These are phyloP conservation scores for Sporothrix sp. DNA, from an alignment of 2,329 filamentous ascomycete species.

Conservation along the genomic window DNA sequence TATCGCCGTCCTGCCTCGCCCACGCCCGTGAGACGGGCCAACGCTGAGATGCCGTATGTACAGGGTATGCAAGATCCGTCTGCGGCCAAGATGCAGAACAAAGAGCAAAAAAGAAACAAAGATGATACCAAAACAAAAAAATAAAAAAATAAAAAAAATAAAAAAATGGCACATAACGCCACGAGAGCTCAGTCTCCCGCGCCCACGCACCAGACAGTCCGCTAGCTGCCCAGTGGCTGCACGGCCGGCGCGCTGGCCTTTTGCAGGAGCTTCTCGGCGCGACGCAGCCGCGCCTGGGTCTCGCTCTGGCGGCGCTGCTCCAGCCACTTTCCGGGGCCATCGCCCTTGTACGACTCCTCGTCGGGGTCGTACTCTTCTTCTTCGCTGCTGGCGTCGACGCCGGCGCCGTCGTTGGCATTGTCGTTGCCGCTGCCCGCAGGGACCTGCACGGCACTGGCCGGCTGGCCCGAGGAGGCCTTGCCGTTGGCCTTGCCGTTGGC, in stretches of 20 bases:
- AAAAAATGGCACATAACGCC: background rate
- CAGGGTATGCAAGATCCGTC: too few relatives aligned
- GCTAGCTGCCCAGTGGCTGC: background rate
- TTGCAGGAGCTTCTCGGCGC: slow-evolving; percentile 31
- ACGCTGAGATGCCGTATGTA: too few relatives aligned
- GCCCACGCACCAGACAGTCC: background rate
- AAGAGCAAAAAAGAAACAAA: background rate
- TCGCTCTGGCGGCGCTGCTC: slow-evolving; percentile 24
- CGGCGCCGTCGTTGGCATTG: background rate
- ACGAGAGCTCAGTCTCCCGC: background rate
- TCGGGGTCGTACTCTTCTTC: slow-evolving; percentile 13
- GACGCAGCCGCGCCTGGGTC: slow-evolving; percentile 30
- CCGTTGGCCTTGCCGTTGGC: too few relatives aligned
- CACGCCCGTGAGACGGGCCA: too few relatives aligned
- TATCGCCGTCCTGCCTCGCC: too few relatives aligned
- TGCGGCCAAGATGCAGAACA: background rate
- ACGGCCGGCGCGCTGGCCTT: background rate
- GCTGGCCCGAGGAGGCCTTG: too few relatives aligned
- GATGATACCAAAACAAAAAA: background rate
- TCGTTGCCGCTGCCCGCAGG: too few relatives aligned
- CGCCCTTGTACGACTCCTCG: too few relatives aligned
- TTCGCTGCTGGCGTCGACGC: slow-evolving; percentile 4
- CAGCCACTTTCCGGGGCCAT: too few relatives aligned
- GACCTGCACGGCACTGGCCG: too few relatives aligned
- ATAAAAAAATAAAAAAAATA: background rate